A percentile compares a stretch with the other conserved stretches of the same genome.
These are phyloP conservation scores for Lachancea dasiensis DNA, from an alignment of 805 yeast genomes.

Conservation along the genomic window DNA sequence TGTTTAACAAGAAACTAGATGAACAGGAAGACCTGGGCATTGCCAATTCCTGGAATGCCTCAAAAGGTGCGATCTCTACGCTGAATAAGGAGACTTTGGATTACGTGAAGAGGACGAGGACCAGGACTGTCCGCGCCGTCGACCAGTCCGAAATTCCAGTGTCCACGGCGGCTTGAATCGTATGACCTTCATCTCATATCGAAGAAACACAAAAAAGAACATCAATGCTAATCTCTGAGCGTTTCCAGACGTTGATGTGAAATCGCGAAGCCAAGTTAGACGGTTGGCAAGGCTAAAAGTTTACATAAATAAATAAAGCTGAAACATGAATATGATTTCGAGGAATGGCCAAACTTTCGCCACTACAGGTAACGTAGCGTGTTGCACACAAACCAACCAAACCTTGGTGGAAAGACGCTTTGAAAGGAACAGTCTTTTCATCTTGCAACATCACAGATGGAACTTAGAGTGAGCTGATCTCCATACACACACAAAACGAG, in stretches of 20 bases:
- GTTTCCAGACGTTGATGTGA: conserved; percentile 6
- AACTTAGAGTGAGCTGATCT: not conserved
- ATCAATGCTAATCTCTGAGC: not conserved
- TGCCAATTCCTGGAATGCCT: conserved; percentile 29
- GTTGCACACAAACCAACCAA: no score
- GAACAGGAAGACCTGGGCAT: conserved; percentile 35
- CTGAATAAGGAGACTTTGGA: conserved; percentile 31
- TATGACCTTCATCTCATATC: no score
- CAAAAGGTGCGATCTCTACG: conserved; percentile 29
- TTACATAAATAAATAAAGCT: conserved; percentile 4
- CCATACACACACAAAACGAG: not conserved
- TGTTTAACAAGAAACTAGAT: conserved; percentile 37
- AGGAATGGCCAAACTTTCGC: not conserved
- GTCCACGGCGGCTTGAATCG: not conserved
- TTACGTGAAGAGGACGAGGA: conserved; percentile 6
- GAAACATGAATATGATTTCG: not conserved
- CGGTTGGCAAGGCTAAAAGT: conserved; percentile 1
- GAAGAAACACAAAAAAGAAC: not conserved
- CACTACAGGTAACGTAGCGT: not conserved
- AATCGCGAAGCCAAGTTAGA: not conserved
- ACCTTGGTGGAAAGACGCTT: no score
- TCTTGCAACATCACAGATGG: no score
- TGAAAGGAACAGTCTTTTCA: no score
- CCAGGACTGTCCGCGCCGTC: not conserved
- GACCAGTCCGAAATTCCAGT: not conserved